Evolutionary conservation across 176 grass and related monocot species (phyloP).

Genomic region (Bothriochloa decipiens): DNA sequence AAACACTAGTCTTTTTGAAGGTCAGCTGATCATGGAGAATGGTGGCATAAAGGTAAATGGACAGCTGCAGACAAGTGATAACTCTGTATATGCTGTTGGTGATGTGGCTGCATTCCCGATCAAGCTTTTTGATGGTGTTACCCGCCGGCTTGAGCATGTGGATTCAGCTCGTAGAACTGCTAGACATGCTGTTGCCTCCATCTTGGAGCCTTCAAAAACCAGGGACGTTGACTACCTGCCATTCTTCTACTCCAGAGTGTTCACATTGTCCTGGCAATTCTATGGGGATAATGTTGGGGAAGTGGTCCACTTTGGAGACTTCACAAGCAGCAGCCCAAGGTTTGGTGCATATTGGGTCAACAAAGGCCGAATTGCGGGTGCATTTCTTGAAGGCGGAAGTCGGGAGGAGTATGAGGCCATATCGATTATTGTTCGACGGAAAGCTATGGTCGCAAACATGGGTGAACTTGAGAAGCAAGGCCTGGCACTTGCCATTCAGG

Average conservation of each 20-base stretch:
- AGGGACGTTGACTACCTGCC: slow-evolving; percentile 81
- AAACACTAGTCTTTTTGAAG: slow-evolving; percentile 88
- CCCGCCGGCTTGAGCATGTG: slow-evolving; percentile 87
- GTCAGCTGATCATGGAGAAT: slow-evolving; percentile 69
- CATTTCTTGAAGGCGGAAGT: slow-evolving; percentile 86
- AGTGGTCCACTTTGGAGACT: slow-evolving; percentile 77
- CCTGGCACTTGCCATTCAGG: slow-evolving; percentile 64
- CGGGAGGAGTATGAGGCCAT: slow-evolving; percentile 76
- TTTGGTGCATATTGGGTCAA: slow-evolving; percentile 90
- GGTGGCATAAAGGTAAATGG: slow-evolving; percentile 93
- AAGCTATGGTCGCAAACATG: slow-evolving; percentile 51
- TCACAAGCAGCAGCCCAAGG: slow-evolving; percentile 47
- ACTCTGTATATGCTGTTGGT: slow-evolving; percentile 84
- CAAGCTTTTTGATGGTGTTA: slow-evolving; percentile 69
- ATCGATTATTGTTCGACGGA: slow-evolving; percentile 51
- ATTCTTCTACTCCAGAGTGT: slow-evolving; percentile 98
- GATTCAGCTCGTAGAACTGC: slow-evolving; percentile 90
- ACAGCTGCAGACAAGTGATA: slow-evolving; percentile 80
- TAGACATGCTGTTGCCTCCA: slow-evolving; percentile 81
- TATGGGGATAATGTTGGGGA: slow-evolving; percentile 89
- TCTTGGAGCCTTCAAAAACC: slow-evolving; percentile 65
- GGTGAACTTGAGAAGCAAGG: slow-evolving; percentile 69
- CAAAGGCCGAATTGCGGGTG: slow-evolving; percentile 60
- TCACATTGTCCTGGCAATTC: slow-evolving; percentile 92
- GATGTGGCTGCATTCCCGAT: slow-evolving; percentile 86